Evolutionary conservation across 2,329 filamentous ascomycete species (phyloP), one percentile per base, ranked within the genome.

Genomic region (Aspergillus phoenicis): DNA sequence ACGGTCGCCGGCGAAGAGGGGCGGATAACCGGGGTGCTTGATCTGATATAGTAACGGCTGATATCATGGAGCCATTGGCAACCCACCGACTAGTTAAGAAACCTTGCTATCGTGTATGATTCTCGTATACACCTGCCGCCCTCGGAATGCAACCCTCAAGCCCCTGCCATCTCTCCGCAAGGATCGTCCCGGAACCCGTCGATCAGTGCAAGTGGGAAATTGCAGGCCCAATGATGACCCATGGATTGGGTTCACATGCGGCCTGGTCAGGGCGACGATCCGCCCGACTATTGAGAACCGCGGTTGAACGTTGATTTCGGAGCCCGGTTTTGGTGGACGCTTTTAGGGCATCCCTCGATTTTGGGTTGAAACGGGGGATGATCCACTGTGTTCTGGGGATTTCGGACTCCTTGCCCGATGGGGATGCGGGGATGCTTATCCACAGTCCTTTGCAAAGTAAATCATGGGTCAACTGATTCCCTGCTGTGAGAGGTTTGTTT

Each of bases 251-350:
- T 61, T 59, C 62, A 64, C 58, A 61, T 63, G 64, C 58, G 61
- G 62, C 28, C n/a, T 33, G 28, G 17, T 22, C 47, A 33, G 59
- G 36, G 61, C 59, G 52, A 62, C 17, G 64, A 66, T 66, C 64
- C 39, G 39, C 58, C 60, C 38, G 30, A 63, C 59, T 63, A 63
- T 60, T 57, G 57, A 57, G 55, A 63, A 60, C 64, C 64, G 64
- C 64, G 62, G 64, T 62, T 63, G 47, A 51, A 49, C n/a, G 41
- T 43, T 43, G 41, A 20, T n/a, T 49, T 26, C 10, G 26, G 15
- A n/a, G 26, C 26, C 28, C 24, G 47, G 47, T 22, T 55, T 36
- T 24, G 51, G 33, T 8, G 38, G 15, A 22, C 26, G 28, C 56
- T 51, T 36, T 55, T 52, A 58, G 59, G 26, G 39, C 53, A 56